Conservation (phyloP, 345 rosid genomes). For the Lepidium africanum region DNA sequence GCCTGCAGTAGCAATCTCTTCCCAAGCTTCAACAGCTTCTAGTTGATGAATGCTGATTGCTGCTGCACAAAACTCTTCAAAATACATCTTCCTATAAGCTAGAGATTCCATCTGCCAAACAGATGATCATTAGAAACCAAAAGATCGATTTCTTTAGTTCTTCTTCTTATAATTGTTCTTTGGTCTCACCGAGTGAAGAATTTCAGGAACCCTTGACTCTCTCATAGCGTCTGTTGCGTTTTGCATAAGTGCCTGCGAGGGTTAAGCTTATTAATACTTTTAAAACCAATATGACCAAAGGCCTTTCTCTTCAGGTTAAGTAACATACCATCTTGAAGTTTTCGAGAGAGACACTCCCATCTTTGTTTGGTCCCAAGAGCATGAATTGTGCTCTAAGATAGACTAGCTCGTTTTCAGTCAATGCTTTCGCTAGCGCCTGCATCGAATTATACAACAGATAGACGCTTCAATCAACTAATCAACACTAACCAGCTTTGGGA, state of each 20-base stretch:
- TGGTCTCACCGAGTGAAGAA: slow-evolving; percentile 41
- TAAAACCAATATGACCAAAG: background rate
- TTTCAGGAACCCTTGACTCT: slow-evolving; percentile 62
- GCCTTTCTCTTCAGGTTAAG: background rate
- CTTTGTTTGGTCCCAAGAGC: slow-evolving; percentile 58
- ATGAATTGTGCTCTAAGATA: slow-evolving; percentile 68
- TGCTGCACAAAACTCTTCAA: slow-evolving; percentile 87
- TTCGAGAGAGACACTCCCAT: slow-evolving; percentile 63
- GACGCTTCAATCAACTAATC: background rate
- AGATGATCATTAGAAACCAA: background rate
- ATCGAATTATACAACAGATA: slow-evolving; percentile 8
- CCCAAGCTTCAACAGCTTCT: slow-evolving; percentile 77
- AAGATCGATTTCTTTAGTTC: background rate
- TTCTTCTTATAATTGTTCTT: background rate
- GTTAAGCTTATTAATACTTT: background rate
- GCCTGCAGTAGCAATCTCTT: slow-evolving; percentile 51
- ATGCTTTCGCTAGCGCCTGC: slow-evolving; percentile 73
- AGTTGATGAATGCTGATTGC: slow-evolving; percentile 65
- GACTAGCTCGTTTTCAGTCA: slow-evolving; percentile 66
- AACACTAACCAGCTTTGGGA: background rate
- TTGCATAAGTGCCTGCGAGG: slow-evolving; percentile 44
- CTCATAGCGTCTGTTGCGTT: slow-evolving; percentile 66
- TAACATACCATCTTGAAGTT: slow-evolving; percentile 60
- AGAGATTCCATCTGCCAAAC: slow-evolving; percentile 62
- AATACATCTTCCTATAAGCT: slow-evolving; percentile 61